Evolutionary conservation across 345 rosid species (phyloP).

Genomic region (Kernera saxatilis): DNA sequence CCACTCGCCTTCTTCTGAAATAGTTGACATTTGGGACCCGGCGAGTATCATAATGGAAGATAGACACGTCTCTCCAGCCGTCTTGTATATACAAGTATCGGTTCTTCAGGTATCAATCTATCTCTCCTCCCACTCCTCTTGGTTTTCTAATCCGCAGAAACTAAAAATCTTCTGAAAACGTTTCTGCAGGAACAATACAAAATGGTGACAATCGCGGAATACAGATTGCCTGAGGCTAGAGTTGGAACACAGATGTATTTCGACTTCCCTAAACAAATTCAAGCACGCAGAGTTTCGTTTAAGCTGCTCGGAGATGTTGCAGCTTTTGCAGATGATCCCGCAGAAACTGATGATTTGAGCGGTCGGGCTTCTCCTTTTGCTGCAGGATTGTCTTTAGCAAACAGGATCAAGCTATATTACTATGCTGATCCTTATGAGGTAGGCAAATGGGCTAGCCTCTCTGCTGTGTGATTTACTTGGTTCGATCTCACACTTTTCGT

Average conservation of each 20-base stretch:
- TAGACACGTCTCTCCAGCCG: slow-evolving; percentile 72
- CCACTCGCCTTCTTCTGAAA: slow-evolving; percentile 73
- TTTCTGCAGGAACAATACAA: slow-evolving; percentile 53
- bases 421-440: slow-evolving; percentile 69
- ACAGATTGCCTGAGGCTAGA: slow-evolving; percentile 71
- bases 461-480: slow-evolving; percentile 42
- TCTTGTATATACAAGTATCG: slow-evolving; percentile 75
- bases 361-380: slow-evolving; percentile 45
- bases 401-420: slow-evolving; percentile 65
- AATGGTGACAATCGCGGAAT: slow-evolving; percentile 76
- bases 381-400: slow-evolving; percentile 63
- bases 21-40: slow-evolving; percentile 52
- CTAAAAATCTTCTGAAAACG: background rate
- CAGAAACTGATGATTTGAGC: slow-evolving; percentile 59
- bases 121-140: background rate
- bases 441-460: slow-evolving; percentile 90
- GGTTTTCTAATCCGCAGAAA: background rate
- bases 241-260: slow-evolving; percentile 81
- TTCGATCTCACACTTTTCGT: background rate
- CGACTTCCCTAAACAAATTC: slow-evolving; percentile 66
- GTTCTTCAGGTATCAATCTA: slow-evolving; percentile 62
- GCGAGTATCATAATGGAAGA: slow-evolving; percentile 63
- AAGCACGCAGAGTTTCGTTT: slow-evolving; percentile 52
- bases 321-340: slow-evolving; percentile 66
- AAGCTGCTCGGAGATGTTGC: slow-evolving; percentile 76